Conservation (phyloP, 257 asterid species). For the Przewalskia tangutica region DNA sequence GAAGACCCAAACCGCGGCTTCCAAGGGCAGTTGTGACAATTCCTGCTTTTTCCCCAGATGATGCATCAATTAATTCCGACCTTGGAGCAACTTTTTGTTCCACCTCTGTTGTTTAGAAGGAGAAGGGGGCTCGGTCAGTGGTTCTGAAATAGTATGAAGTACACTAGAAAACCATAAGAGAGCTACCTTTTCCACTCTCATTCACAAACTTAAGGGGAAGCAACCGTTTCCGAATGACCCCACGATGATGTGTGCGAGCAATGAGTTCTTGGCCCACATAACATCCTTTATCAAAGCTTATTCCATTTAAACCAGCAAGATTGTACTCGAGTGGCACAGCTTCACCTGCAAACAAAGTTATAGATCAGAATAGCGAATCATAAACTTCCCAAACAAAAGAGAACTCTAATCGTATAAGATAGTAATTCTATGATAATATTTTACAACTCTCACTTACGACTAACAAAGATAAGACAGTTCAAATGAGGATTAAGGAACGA, state of each 20-base stretch:
- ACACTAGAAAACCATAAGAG: not conserved
- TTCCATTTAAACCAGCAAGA: conserved; percentile 68
- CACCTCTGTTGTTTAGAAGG: conserved; percentile 27
- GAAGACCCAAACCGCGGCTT: conserved; percentile 54
- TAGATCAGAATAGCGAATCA: not conserved
- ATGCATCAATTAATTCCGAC: conserved; percentile 38
- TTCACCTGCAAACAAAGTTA: conserved; percentile 37
- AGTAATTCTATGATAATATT: not conserved
- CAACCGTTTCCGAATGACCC: conserved; percentile 73
- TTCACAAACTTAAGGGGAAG: conserved; percentile 56
- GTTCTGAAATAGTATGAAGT: not conserved
- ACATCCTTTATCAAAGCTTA: conserved; percentile 93
- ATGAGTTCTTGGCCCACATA: conserved; percentile 88
- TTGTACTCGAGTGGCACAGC: conserved; percentile 87
- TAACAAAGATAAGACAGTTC: not conserved
- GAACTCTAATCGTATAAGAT: not conserved
- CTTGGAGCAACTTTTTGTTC: conserved; percentile 53
- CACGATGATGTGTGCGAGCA: conserved; percentile 89
- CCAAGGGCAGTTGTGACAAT: conserved; percentile 68
- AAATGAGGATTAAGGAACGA: not conserved
- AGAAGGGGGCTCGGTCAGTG: not conserved
- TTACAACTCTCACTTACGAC: not conserved
- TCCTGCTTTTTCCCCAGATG: conserved; percentile 58
- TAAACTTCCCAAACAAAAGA: not conserved
- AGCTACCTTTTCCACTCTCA: conserved; percentile 44